Conservation (phyloP, 2,329 filamentous ascomycete species). For the Curvularia lunata region DNA sequence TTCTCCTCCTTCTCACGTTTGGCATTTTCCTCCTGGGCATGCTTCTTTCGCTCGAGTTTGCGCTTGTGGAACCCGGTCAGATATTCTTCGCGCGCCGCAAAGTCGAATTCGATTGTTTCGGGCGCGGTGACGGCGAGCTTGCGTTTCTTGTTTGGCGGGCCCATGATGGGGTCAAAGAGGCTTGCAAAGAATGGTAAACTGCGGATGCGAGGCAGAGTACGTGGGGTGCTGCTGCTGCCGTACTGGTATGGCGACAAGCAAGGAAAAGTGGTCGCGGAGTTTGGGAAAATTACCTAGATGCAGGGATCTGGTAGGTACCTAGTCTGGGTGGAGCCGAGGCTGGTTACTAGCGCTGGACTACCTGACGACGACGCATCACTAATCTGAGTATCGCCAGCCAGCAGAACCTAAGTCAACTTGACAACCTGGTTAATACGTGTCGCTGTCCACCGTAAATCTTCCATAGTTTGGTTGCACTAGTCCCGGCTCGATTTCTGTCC, state of each 20-base stretch:
- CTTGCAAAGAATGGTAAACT: background rate
- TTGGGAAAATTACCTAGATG: conserved; percentile 28
- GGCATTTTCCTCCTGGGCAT: conserved; percentile 80
- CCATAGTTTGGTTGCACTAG: too few species aligned
- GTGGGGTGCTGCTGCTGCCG: conserved; percentile 7
- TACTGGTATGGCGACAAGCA: background rate
- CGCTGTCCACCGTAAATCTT: too few species aligned
- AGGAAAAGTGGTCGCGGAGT: conserved; percentile 15
- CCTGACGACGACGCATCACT: too few species aligned
- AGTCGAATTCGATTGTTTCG: conserved; percentile 87
- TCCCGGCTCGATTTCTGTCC: too few species aligned
- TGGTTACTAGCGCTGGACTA: background rate
- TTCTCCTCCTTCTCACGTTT: conserved; percentile 80
- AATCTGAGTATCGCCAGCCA: too few species aligned
- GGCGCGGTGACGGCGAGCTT: conserved; percentile 55
- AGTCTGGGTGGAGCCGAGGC: conserved; percentile 18
- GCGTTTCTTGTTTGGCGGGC: conserved; percentile 43
- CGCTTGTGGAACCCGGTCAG: conserved; percentile 97
- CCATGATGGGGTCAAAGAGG: background rate
- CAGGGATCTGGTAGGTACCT: conserved; percentile 25
- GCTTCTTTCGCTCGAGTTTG: conserved; percentile 82
- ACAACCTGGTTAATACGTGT: too few species aligned
- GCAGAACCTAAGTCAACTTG: too few species aligned
- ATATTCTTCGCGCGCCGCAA: conserved; percentile 79
- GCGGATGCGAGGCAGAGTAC: background rate